Evolutionary conservation across 106 monocot genomes (phyloP).

Genomic region (Dendrobium officinale): DNA sequence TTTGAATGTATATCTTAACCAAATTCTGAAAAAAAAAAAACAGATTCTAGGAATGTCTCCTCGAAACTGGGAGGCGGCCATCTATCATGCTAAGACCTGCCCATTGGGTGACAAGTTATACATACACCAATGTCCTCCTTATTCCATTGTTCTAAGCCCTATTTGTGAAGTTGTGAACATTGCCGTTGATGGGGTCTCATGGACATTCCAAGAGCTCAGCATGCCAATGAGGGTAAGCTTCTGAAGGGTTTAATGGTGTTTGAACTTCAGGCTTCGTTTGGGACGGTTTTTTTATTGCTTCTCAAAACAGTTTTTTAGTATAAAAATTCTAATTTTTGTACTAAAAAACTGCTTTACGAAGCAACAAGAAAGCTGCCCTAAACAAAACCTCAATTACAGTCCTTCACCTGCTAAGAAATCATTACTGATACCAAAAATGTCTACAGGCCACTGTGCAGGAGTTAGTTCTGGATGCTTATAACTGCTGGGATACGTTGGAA

Average conservation of each 20-base stretch:
- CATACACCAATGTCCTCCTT: not conserved
- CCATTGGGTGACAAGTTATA: conserved; percentile 3
- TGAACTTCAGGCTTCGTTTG: not conserved
- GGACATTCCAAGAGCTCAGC: conserved; percentile 2
- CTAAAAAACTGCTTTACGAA: no score
- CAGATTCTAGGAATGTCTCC: conserved; percentile 2
- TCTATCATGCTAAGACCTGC: conserved; percentile 7
- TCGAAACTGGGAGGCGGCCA: not conserved
- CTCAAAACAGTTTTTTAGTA: no score
- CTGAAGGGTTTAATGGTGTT: not conserved
- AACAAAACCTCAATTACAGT: not conserved
- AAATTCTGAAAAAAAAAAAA: not conserved
- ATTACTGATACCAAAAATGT: not conserved
- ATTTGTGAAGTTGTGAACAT: conserved; percentile 6
- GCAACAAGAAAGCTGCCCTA: no score
- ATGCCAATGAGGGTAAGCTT: not conserved
- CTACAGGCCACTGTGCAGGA: conserved; percentile 25
- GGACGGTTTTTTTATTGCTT: no score
- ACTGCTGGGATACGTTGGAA: conserved; percentile 32
- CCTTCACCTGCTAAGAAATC: not conserved
- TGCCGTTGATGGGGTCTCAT: not conserved
- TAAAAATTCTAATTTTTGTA: no score
- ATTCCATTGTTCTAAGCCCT: not conserved
- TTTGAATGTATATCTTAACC: not conserved
- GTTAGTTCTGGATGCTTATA: conserved; percentile 23